Base-by-base conservation (phyloP, 805 yeast genomes). In the Diddensiella santjacobensis region DNA sequence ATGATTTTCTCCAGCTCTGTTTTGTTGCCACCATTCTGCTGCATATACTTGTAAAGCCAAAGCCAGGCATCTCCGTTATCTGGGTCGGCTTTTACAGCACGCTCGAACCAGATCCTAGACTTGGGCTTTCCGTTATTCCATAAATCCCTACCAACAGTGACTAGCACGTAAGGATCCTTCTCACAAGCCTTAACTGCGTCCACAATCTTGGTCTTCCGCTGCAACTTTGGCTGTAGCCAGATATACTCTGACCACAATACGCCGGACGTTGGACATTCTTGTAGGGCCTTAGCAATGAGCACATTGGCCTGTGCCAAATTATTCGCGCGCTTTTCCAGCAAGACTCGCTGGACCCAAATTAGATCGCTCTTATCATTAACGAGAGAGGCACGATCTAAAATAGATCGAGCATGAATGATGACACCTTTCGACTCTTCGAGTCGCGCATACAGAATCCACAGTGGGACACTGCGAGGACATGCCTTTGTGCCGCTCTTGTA, bases 11-110 rank as follows among this genome's bases (percentile, higher is more conserved):
- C 57, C n/a, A 65, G 39, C 11, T 75, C 80, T 1, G 62, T 67
- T 3, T 58, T 49, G 3, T 47, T 44, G 24, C 22, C 51, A 10
- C 39, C 60, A 3, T 63, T 55, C 2, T 74, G 42, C 29, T 41
- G 22, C 39, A 71, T 48, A 52, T 75, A 78, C 22, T 72, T 70
- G 56, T 77, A 78, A 18, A 57, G 51, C 83, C 88, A 83, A 0
- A 80, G 77, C 84, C 95, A 88, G 2, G 74, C 65, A 64, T 90
- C 97, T 3, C 96, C 97, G 59, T 71, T 77, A n/a, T 66, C 69
- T 1, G 69, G 63, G 48, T 81, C 80, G 2, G 72, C 69, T n/a
- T 67, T 70, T 8, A 83, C 61, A 0, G 93, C 85, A 45, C 84
- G 71, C 42, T 83, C 83, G 48, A 88, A 77, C 88, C 96, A 90